Evolutionary conservation across 2,329 filamentous ascomycete genomes (phyloP), one percentile per base, ranked within the genome.

Genomic region (Ceratocystis alfenasii): DNA sequence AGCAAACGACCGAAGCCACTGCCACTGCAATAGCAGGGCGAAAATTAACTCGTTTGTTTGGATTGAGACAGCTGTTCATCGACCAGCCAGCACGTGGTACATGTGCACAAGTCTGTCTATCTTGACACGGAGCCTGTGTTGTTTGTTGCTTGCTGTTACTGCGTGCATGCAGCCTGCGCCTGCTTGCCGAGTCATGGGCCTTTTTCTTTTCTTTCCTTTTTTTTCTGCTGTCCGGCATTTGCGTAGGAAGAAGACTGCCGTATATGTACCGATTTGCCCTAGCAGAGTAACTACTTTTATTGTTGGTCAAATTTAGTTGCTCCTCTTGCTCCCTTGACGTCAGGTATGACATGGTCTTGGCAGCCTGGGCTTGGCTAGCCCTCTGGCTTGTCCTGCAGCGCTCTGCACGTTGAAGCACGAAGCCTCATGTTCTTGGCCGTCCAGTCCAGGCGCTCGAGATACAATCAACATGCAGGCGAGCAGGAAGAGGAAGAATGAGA

Each of bases 261-360:
- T 20, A 17, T 17, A 59, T 33, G 55, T 59, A n/a, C 28, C 55
- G 55, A 5, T 36, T 36, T 59, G 55, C n/a, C 55, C 55, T 5
- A 33, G 28, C 33, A 33, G 12, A 59, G 28, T 6, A 59, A n/a
- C 28, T 59, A 59, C 55, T n/a, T 36, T 33, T n/a, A 20, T 59
- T 59, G 55, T 59, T 59, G 55, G 55, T 7, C 28, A 59, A 33
- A 8, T 30, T 33, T 4, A 7, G 28, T 33, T 7, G 55, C 7
- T 33, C 55, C 55, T 59, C 4, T 59, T 36, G 15, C 17, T 36
- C 22, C n/a, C 33, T 59, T 33, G 25, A 33, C 55, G 28, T n/a
- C 25, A 20, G 55, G 55, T 59, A 59, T 59, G 25, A 36, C 55
- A 59, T 53, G 48, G 53, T 57, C 53, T 30, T 57, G 53, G 25